Evolutionary conservation across 192 early-diverging fungal genomes (phyloP).

Genomic region (Haplosporangium gracile): DNA sequence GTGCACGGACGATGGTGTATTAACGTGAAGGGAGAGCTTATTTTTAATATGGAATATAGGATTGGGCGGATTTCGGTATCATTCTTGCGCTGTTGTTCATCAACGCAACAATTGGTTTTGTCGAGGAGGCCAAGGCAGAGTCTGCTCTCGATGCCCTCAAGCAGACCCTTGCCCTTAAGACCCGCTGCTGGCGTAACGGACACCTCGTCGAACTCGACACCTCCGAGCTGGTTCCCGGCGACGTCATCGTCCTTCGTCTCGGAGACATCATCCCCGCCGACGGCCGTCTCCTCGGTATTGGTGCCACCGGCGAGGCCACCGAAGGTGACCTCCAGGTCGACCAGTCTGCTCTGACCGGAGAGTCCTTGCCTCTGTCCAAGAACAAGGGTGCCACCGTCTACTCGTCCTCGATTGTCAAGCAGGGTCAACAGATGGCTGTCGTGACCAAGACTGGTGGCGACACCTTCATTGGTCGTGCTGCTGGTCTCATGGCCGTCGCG

Average conservation of each 20-base stretch:
- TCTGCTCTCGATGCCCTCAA: constrained; percentile 93
- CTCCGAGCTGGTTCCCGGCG: constrained; percentile 87
- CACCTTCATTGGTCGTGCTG: constrained; percentile 95
- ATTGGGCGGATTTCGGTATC: constrained; percentile 81
- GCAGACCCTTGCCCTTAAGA: constrained; percentile 91
- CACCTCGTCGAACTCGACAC: constrained; percentile 80
- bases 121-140: constrained; percentile 93
- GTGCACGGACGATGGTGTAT: background rate
- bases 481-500: constrained; percentile 90
- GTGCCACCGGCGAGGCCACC: constrained; percentile 81
- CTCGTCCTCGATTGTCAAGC: constrained; percentile 94
- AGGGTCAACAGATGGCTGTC: constrained; percentile 92
- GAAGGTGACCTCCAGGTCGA: constrained; percentile 88
- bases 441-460: constrained; percentile 92
- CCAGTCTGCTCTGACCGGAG: constrained; percentile 93
- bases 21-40: background rate
- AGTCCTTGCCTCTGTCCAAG: constrained; percentile 91
- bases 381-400: constrained; percentile 85
- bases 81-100: constrained; percentile 82
- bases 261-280: constrained; percentile 97
- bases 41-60: constrained; percentile 10
- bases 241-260: constrained; percentile 90
- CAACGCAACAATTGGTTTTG: constrained; percentile 93
- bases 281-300: constrained; percentile 81
- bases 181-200: constrained; percentile 83